Percentiles rank a stretch among this genome's conserved stretches.
Conservation (phyloP, 148 eudicot genomes). For the Chenopodium suecicum region DNA sequence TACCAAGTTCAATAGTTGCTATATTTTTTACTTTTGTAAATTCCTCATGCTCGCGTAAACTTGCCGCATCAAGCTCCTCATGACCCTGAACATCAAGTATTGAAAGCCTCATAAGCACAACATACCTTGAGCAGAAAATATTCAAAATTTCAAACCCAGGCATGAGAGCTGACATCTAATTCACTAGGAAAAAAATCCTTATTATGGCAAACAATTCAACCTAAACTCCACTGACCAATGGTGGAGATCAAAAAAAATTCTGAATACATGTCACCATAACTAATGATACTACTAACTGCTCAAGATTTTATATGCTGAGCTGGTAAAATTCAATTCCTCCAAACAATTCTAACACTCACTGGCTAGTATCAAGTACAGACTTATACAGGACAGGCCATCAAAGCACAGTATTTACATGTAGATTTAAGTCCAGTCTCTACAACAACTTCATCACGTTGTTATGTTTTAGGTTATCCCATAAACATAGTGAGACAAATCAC, state of each 20-base stretch:
- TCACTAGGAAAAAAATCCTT: background rate
- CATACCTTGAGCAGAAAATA: background rate
- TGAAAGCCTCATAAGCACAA: background rate
- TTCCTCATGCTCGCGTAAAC: slow-evolving; percentile 99
- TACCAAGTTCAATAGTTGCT: slow-evolving; percentile 91
- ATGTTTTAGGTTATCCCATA: too few species aligned
- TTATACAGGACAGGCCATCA: too few species aligned
- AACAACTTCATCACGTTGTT: too few species aligned
- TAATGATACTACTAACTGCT: background rate
- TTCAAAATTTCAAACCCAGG: background rate
- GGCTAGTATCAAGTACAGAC: too few species aligned
- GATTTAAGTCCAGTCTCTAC: too few species aligned
- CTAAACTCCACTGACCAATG: background rate
- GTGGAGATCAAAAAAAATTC: background rate
- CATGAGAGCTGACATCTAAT: background rate
- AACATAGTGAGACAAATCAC: too few species aligned
- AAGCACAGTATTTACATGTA: too few species aligned
- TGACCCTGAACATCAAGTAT: slow-evolving; percentile 60
- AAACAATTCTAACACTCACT: background rate
- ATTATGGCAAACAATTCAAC: background rate
- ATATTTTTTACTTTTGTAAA: slow-evolving; percentile 97
- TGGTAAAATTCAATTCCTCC: background rate
- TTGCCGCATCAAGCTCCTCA: slow-evolving; percentile 98
- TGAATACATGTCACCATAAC: background rate
- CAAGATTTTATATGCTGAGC: background rate